Base-by-base conservation (phyloP, 2,329 filamentous ascomycete genomes). In the Parasarocladium wereldwijsianum region DNA sequence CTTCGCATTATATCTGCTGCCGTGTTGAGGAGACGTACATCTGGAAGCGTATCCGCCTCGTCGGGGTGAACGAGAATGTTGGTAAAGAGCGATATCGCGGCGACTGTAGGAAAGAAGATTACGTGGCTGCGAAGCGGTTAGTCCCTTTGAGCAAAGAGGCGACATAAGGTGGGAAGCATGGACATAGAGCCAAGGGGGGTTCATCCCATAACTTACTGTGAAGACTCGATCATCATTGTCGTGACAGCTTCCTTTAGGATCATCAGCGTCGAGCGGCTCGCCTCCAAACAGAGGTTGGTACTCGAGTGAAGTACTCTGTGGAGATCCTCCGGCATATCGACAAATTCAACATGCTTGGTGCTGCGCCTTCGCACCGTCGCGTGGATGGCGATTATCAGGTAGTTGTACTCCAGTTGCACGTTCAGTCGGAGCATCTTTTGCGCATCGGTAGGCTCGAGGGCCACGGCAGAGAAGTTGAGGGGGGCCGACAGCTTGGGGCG, bases 81-180 rank as follows among this genome's bases (percentile, higher is more conserved):
- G 47, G 61, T 66, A 39, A 72, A 73, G 1, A 73, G 50, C 1
- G 56, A 57, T 31, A 70, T 49, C 10, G 68, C 48, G 1, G 67
- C 66, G 0, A 62, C 60, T 32, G 67, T 59, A 1, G 67, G 66
- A 32, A 72, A 72, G 39, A 68, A 71, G 3, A 68, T n/a, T n/a
- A n/a, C n/a, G n/a, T n/a, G n/a, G n/a, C n/a, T n/a, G n/a, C 50
- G 4, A 70, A 43, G 12, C 59, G 45, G 64, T 66, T 70, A 3
- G 31, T 4, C 7, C 7, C 14, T 9, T 8, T 24, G 7, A 8
- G 7, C 7, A 7, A n/a, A n/a, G n/a, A n/a, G n/a, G n/a, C n/a
- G n/a, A n/a, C n/a, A n/a, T n/a, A n/a, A n/a, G n/a, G n/a, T n/a
- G n/a, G n/a, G n/a, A n/a, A n/a, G n/a, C 12, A 20, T 4, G 18